phyloP scores from a whole-genome alignment of 2,329 filamentous ascomycete genomes.

The Chaetothyriales sp. region DNA sequence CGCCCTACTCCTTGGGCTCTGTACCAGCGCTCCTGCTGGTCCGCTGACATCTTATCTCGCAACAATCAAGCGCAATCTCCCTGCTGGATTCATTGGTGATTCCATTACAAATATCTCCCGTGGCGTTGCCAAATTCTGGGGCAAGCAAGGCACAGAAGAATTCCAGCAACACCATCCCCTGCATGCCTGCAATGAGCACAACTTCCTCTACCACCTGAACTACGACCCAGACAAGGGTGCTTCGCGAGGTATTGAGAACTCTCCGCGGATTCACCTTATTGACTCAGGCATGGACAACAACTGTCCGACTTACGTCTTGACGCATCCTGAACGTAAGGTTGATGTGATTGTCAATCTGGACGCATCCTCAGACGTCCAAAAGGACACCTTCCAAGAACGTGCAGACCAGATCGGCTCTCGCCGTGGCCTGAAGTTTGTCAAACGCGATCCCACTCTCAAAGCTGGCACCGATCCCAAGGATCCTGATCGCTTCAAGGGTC shows the following conservation, averaged over 20 bases:
- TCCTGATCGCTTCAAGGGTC: conserved; percentile 4
- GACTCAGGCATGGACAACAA: conserved; percentile 11
- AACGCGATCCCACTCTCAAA: conserved; percentile 2
- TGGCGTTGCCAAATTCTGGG: conserved; percentile 7
- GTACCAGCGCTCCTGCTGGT: conserved; percentile 9
- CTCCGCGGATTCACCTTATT: conserved; percentile 7
- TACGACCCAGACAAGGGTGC: conserved; percentile 1
- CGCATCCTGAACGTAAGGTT: conserved; percentile 5
- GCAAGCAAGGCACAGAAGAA: conserved; percentile 5
- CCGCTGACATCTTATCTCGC: conserved; percentile 9
- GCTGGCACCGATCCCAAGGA: conserved; percentile 1
- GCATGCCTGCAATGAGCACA: conserved; percentile 9
- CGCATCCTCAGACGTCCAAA: conserved; percentile 8
- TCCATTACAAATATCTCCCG: conserved; percentile 7
- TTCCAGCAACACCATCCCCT: conserved; percentile 10
- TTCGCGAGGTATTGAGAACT: conserved; percentile 7
- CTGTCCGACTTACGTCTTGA: conserved; percentile 9
- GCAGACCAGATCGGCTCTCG: conserved; percentile 8
- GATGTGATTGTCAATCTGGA: conserved; percentile 11
- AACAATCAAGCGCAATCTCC: conserved; percentile 9
- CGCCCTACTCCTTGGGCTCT: conserved; percentile 6
- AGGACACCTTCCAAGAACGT: conserved; percentile 9
- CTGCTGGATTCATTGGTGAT: conserved; percentile 6
- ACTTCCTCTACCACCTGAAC: conserved; percentile 8
- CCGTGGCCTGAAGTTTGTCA: conserved; percentile 5